Evolutionary conservation across 1,284 basidiomycete species (phyloP).

Genomic region (Ustilago nuda): DNA sequence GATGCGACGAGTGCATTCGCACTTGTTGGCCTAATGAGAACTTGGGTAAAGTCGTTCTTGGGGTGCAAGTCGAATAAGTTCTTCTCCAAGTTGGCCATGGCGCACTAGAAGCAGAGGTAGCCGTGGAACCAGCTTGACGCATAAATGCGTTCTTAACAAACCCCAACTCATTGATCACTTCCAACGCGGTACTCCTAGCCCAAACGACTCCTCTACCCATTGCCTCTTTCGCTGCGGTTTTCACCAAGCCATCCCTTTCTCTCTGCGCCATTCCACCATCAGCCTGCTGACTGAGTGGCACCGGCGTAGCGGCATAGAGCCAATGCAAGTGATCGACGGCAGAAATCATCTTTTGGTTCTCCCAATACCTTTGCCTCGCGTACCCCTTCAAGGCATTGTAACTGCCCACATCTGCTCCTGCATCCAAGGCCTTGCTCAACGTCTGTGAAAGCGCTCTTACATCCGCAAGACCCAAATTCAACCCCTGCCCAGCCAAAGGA

Average conservation of each 20-base stretch:
- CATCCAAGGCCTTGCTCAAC: conserved; percentile 36
- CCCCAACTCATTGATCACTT: conserved; percentile 66
- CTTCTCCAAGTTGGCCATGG: conserved; percentile 23
- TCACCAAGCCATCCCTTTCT: conserved; percentile 38
- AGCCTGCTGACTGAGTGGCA: conserved; percentile 31
- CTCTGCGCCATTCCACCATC: conserved; percentile 38
- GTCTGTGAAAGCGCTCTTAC: conserved; percentile 68
- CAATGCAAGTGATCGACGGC: conserved; percentile 67
- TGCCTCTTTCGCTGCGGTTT: conserved; percentile 37
- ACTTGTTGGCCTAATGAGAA: not conserved
- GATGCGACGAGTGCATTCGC: not conserved
- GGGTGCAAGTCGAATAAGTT: not conserved
- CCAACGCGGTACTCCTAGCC: conserved; percentile 65
- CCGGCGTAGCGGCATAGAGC: conserved; percentile 56
- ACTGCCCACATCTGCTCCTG: conserved; percentile 63
- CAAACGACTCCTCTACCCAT: conserved; percentile 55
- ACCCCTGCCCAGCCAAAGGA: conserved; percentile 95
- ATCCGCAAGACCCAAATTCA: conserved; percentile 92
- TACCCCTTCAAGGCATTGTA: conserved; percentile 59
- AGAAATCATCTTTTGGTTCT: conserved; percentile 65
- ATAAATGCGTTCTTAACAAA: conserved; percentile 62
- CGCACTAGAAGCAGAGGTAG: conserved; percentile 5
- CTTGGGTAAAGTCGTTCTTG: not conserved
- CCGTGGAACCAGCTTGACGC: conserved; percentile 50
- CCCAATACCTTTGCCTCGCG: conserved; percentile 60